These are phyloP conservation scores for Curvularia sp. DNA, from an alignment of 2,329 filamentous ascomycete genomes.

Conservation along the genomic window DNA sequence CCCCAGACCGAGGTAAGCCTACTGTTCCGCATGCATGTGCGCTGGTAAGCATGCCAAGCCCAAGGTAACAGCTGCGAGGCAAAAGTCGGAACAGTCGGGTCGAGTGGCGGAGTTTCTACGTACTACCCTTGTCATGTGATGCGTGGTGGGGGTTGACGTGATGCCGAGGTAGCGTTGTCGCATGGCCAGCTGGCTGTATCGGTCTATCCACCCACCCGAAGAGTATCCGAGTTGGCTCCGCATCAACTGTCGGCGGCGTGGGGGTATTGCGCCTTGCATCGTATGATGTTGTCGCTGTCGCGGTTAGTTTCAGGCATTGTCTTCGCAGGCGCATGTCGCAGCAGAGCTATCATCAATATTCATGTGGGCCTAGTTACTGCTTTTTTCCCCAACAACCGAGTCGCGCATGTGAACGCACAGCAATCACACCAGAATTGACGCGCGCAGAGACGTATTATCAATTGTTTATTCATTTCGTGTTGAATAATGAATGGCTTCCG, in stretches of 20 bases:
- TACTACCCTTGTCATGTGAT: not conserved
- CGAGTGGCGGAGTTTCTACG: not conserved
- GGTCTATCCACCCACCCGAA: not conserved
- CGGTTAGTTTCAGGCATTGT: not conserved
- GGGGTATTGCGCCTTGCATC: not conserved
- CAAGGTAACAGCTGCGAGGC: no score
- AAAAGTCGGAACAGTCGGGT: not conserved
- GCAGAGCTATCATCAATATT: not conserved
- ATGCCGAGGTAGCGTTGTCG: not conserved
- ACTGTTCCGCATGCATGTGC: not conserved
- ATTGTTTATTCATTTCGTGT: slow-evolving; percentile 12
- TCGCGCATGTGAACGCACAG: not conserved
- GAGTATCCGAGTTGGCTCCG: slow-evolving; percentile 1
- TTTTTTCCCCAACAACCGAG: not conserved
- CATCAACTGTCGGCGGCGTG: not conserved
- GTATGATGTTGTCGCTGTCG: not conserved
- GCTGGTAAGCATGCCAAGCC: no score
- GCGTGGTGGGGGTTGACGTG: not conserved
- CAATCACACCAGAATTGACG: not conserved
- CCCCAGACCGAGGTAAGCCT: no score
- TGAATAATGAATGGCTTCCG: slow-evolving; percentile 20
- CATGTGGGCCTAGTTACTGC: not conserved
- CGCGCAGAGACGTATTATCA: not conserved
- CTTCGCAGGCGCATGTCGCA: not conserved
- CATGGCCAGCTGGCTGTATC: not conserved